Percentiles rank a stretch among this genome's conserved stretches.
Evolutionary conservation across 139 green algal genomes (phyloP).

Genomic region (Haematococcus sp.): DNA sequence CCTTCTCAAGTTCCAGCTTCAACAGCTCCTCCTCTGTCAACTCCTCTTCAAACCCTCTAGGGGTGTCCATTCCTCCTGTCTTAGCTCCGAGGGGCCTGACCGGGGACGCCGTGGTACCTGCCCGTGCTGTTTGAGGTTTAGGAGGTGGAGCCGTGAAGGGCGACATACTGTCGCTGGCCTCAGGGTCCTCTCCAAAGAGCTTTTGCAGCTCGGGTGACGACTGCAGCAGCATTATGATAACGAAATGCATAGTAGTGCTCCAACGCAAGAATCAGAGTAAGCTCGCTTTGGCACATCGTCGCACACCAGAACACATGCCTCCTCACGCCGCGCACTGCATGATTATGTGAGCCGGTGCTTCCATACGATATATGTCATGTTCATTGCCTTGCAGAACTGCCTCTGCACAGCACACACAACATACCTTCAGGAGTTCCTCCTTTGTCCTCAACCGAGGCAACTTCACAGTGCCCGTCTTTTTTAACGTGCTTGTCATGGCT

Average conservation of each 20-base stretch:
- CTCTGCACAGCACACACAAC: neutral
- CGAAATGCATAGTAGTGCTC: neutral
- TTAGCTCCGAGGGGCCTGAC: neutral
- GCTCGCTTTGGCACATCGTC: no score
- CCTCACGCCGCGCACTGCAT: no score
- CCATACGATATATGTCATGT: neutral
- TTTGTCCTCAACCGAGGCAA: slow-evolving; percentile 70
- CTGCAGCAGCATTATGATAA: slow-evolving; percentile 23
- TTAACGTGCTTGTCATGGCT: no score
- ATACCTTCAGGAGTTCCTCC: slow-evolving; percentile 77
- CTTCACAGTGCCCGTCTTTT: slow-evolving; percentile 42
- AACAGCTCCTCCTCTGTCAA: slow-evolving; percentile 76
- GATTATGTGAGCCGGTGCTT: no score
- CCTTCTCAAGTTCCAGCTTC: slow-evolving; percentile 69
- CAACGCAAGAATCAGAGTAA: neutral
- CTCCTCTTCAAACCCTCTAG: slow-evolving; percentile 56
- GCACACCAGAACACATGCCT: no score
- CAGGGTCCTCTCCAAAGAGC: slow-evolving; percentile 53
- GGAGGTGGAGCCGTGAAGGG: slow-evolving; percentile 24
- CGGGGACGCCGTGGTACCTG: neutral
- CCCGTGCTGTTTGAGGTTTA: slow-evolving; percentile 30
- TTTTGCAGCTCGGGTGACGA: slow-evolving; percentile 54
- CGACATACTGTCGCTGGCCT: slow-evolving; percentile 30
- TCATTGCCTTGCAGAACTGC: neutral
- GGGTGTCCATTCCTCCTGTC: slow-evolving; percentile 42